Conservation (phyloP, 2,329 filamentous ascomycete species). For the Pyrenophora seminiperda region DNA sequence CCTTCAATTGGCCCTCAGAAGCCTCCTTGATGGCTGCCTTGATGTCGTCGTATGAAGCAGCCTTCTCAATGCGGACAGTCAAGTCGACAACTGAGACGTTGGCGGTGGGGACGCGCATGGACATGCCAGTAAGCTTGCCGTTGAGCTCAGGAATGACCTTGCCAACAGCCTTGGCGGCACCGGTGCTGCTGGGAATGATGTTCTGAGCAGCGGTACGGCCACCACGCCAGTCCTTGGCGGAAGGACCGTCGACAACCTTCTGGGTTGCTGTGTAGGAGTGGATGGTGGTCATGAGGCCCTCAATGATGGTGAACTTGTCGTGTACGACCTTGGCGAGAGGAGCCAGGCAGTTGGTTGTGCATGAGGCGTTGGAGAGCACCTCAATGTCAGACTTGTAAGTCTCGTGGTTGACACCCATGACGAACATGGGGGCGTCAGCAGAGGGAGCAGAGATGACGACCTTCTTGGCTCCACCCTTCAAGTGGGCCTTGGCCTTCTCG, state of each 20-base stretch:
- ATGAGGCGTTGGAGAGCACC: conserved; percentile 98
- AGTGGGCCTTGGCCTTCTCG: conserved; percentile 92
- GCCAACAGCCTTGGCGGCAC: conserved; percentile 99
- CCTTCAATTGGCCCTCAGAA: conserved; percentile 82
- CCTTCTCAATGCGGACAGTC: conserved; percentile 92
- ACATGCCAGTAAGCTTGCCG: conserved; percentile 99
- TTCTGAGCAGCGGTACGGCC: conserved; percentile 98
- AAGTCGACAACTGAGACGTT: conserved; percentile 99
- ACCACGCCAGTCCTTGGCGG: conserved; percentile 98
- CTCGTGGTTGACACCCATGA: conserved; percentile 98
- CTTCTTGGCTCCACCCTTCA: conserved; percentile 98
- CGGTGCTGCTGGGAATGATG: conserved; percentile 99
- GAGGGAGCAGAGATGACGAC: conserved; percentile 83
- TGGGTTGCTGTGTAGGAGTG: conserved; percentile 99
- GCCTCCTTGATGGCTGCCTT: conserved; percentile 87
- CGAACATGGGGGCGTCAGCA: conserved; percentile 98
- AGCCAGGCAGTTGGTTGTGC: conserved; percentile 99
- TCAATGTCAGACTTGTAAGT: conserved; percentile 87
- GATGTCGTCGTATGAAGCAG: conserved; percentile 86
- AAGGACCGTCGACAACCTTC: conserved; percentile 98
- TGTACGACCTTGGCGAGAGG: conserved; percentile 99
- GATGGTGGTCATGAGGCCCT: conserved; percentile 99
- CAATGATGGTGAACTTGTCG: conserved; percentile 96
- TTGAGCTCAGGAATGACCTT: conserved; percentile 98
- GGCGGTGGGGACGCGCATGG: conserved; percentile 97